Evolutionary conservation across 1,284 basidiomycete genomes (phyloP), one percentile per base, ranked within the genome.

Genomic region (Cutaneotrichosporon daszewskae): DNA sequence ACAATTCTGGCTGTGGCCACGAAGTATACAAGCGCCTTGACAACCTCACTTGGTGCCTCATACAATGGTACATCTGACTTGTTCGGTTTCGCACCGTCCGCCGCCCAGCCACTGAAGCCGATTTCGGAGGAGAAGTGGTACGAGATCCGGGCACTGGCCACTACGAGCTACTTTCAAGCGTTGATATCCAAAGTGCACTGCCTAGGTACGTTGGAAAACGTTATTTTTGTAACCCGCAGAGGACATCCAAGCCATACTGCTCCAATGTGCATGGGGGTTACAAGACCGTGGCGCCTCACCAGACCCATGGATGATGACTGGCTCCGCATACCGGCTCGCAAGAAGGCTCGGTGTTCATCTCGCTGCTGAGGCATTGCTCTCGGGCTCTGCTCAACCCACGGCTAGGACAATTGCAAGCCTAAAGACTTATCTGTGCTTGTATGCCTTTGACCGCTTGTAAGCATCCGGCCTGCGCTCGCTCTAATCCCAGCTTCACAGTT

Each of bases 101-200:
- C n/a, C n/a, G n/a, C n/a, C n/a, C n/a, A n/a, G n/a, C n/a, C n/a
- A n/a, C n/a, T n/a, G n/a, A n/a, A n/a, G n/a, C n/a, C n/a, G n/a
- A n/a, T n/a, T n/a, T n/a, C n/a, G n/a, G 47, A 48, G 20, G 54
- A 55, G 13, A 32, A 32, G 22, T 54, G 51, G 54, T n/a, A 32
- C 13, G 38, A 49, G 27, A 51, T 56, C 27, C 41, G 54, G 14
- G 38, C 43, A 2, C 28, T 53, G 19, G 54, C 51, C 2, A 43
- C 51, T 37, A 44, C 51, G 12, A 44, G 54, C 41, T 56, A 51
- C 34, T 48, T 56, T 17, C 54, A 56, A 29, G 54, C 52, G 1
- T n/a, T 54, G 32, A 49, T 56, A 6, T 54, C 51, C 12, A 56
- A 56, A 26, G 49, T 56, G 4, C 54, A 56, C 40, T 56, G 49